Percentiles rank a stretch among this genome's conserved stretches.
These are phyloP conservation scores for Ogataea glucozyma DNA, from an alignment of 805 yeast species.

Conservation along the genomic window DNA sequence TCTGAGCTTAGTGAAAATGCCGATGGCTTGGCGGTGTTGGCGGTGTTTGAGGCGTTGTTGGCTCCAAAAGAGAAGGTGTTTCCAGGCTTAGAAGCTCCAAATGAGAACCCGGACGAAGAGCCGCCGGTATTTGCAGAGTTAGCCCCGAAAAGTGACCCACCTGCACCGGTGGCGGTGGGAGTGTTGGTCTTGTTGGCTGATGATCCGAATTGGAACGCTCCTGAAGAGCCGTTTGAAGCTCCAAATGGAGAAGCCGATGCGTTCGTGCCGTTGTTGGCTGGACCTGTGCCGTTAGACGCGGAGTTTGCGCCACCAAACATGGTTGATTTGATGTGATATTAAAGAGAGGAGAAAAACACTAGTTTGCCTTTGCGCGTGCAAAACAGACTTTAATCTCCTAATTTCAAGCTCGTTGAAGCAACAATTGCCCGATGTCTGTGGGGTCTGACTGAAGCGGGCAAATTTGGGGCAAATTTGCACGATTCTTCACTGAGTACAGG, in stretches of 20 bases:
- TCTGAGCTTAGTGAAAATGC: slow-evolving; percentile 20
- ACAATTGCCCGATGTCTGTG: too few relatives aligned
- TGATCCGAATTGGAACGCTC: neutral
- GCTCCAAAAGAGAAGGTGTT: slow-evolving; percentile 3
- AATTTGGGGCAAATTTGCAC: too few relatives aligned
- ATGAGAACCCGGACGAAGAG: too few relatives aligned
- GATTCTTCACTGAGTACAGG: too few relatives aligned
- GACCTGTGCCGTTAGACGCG: neutral
- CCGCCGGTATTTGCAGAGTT: too few relatives aligned
- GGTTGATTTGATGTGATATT: neutral
- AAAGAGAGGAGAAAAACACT: neutral
- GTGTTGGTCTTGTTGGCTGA: too few relatives aligned
- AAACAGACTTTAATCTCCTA: slow-evolving; percentile 2
- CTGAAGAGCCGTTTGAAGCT: neutral
- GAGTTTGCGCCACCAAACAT: slow-evolving; percentile 6
- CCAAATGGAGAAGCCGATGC: slow-evolving; percentile 16
- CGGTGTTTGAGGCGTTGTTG: slow-evolving; percentile 2
- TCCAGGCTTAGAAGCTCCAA: too few relatives aligned
- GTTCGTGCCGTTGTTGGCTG: slow-evolving; percentile 1
- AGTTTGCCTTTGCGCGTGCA: neutral
- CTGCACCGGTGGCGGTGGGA: too few relatives aligned
- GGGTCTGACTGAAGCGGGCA: too few relatives aligned
- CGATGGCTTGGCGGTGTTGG: slow-evolving; percentile 11
- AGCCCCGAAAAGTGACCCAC: too few relatives aligned
- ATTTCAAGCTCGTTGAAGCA: neutral